Base-by-base conservation (phyloP, 2,329 filamentous ascomycete genomes). In the Paecilomyces dactylethromorphus region DNA sequence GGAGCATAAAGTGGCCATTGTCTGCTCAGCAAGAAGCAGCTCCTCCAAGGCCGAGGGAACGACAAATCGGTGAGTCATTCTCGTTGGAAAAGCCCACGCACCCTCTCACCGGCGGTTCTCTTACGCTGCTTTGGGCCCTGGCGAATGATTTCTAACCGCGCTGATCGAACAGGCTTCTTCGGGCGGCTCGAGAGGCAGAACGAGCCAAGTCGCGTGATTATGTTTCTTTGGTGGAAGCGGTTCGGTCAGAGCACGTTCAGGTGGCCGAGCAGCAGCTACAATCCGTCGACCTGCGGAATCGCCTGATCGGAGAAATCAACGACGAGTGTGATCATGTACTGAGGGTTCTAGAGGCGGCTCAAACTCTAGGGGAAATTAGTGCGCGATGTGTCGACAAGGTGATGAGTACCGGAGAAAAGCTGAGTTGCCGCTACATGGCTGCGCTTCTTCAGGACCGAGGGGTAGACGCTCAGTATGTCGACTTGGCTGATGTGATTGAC, bases 31-130 rank as follows among this genome's bases (percentile, higher is more conserved):
- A 50, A 84, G 94, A 72, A 97, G 92, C 77, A 94, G 90, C 60
- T 92, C 91, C 63, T 96, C 93, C 73, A 99, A 99, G 79, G 85
- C 87, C 57, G 91, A 95, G 67, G 94, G 94, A 62, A 99, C 94
- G 60, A 99, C 94, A 39, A 97, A 95, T 77, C 86, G 92, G 89
- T 92, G 78, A 84, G 87, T 83, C 73, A 69, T 61, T 53, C 26
- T n/a, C 56, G 57, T 53, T 56, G 45, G 26, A 18, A n/a, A 32
- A 53, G 35, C 57, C 39, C 56, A 52, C 55, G 55, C 39, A 45
- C 3, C 21, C 39, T n/a, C 18, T 10, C 18, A 8, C 39, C 2
- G 39, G n/a, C 39, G 5, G 10, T 18, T 45, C 39, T 18, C 39
- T 18, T 45, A 15, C 18, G 4, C 39, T 51, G 31, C 52, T 11